Evolutionary conservation across 345 rosid genomes (phyloP).

Genomic region (Tarenaya hassleriana): DNA sequence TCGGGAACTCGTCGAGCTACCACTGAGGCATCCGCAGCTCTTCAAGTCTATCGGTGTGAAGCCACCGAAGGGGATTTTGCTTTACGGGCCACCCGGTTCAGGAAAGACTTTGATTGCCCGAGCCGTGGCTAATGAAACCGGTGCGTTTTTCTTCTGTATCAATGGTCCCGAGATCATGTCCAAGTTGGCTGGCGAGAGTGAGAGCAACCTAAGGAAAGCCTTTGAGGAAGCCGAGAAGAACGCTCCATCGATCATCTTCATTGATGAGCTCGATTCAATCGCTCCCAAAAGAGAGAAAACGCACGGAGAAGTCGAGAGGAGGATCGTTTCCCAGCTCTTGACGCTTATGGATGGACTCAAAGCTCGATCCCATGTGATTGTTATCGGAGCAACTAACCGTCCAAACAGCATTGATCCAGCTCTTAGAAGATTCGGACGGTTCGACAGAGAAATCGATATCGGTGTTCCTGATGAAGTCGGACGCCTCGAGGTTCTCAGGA

Average conservation of each 20-base stretch:
- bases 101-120: conserved; percentile 62
- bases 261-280: conserved; percentile 61
- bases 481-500: conserved; percentile 94
- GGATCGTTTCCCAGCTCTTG: conserved; percentile 59
- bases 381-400: conserved; percentile 94
- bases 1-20: conserved; percentile 66
- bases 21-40: conserved; percentile 65
- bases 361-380: conserved; percentile 82
- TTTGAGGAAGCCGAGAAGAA: conserved; percentile 58
- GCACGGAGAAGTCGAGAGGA: conserved; percentile 55
- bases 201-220: conserved; percentile 64
- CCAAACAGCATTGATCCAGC: conserved; percentile 94
- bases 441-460: conserved; percentile 89
- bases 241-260: conserved; percentile 43
- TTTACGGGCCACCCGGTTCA: conserved; percentile 55
- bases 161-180: conserved; percentile 78
- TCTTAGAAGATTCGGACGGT: conserved; percentile 85
- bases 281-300: conserved; percentile 73
- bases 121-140: conserved; percentile 67
- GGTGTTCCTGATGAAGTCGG: conserved; percentile 97
- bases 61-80: conserved; percentile 66
- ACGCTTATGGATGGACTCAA: conserved; percentile 97
- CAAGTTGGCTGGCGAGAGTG: conserved; percentile 73
- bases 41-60: conserved; percentile 68
- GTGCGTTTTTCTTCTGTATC: conserved; percentile 66